A percentile compares a stretch with the other conserved stretches of the same genome.
phyloP scores from a whole-genome alignment of 352 stramenopile genomes.

The Lagenidium sp. region DNA sequence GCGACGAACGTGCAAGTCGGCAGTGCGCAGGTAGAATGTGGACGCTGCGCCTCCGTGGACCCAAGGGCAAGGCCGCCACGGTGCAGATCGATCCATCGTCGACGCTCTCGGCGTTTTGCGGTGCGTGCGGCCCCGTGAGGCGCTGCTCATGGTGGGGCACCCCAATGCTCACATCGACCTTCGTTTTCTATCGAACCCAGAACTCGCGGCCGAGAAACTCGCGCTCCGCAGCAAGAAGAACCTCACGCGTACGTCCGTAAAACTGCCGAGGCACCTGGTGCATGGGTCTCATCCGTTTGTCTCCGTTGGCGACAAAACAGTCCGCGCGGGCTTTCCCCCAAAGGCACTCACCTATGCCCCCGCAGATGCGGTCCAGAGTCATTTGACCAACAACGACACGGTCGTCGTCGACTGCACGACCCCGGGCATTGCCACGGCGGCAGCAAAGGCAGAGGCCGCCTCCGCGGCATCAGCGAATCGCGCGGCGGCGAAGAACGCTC shows the following conservation, averaged over 20 bases:
- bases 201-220: too few relatives aligned
- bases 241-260: conserved; percentile 39
- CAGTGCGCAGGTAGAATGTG: conserved; percentile 20
- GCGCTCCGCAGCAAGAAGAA: conserved; percentile 28
- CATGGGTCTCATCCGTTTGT: not conserved
- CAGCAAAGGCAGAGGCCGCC: not conserved
- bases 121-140: conserved; percentile 16
- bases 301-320: conserved; percentile 14
- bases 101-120: conserved; percentile 31
- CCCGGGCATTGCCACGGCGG: conserved; percentile 7
- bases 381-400: conserved; percentile 59
- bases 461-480: not conserved
- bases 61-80: conserved; percentile 40
- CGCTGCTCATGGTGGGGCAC: too few relatives aligned
- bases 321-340: conserved; percentile 63
- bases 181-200: too few relatives aligned
- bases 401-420: conserved; percentile 38
- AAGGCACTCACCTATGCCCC: conserved; percentile 22
- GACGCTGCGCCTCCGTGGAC: conserved; percentile 55
- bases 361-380: conserved; percentile 28
- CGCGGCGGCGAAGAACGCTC: too few relatives aligned
- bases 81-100: conserved; percentile 34
- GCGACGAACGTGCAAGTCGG: too few relatives aligned
- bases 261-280: too few relatives aligned
- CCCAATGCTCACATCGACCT: too few relatives aligned